Evolutionary conservation across 805 yeast genomes (phyloP), one percentile per base, ranked within the genome.

Genomic region (Nakazawaea ambrosiae): DNA sequence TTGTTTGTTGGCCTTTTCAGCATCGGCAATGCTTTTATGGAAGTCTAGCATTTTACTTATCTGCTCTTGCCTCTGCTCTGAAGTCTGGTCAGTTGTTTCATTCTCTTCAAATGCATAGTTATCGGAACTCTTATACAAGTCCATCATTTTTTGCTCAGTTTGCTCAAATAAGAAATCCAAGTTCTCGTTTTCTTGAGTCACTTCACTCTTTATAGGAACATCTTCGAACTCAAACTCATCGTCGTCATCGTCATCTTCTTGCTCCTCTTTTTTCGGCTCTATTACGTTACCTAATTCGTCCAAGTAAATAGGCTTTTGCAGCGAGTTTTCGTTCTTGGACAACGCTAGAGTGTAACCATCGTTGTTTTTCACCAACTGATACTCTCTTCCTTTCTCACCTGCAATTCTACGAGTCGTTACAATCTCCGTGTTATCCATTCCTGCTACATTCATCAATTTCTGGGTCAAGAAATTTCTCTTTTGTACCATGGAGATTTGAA

Each of bases 381-480:
- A 92, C 44, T 79, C 79, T 42, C 78, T 67, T 45, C 82, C 85
- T 45, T 72, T 77, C 48, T 88, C 96, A 27, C 97, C 85, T 0
- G 96, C 88, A 4, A 92, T 75, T 36, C 96, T 66, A 40, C 74
- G 60, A 7, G 70, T 62, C 1, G 67, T 57, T 12, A 58, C 48
- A 23, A 46, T 53, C 11, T 56, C 51, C 11, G 66, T 73, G 29
- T 66, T 76, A 26, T 81, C 83, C 77, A 85, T 69, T 0, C 97
- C 97, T 7, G 85, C 73, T 1, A 82, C 76, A 45, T 78, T 79
- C 85, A 92, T 81, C 27, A 92, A 64, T 45, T 76, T 71, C 58
- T 92, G 97, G 0, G 98, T 90, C 47, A 82, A 78, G 53, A 75
- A 88, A 55, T 92, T 92, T 44, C 99, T 69, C 54, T 87, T 87